These are phyloP conservation scores for Glycine latifolia DNA, from an alignment of 306 rosid species.

Conservation along the genomic window DNA sequence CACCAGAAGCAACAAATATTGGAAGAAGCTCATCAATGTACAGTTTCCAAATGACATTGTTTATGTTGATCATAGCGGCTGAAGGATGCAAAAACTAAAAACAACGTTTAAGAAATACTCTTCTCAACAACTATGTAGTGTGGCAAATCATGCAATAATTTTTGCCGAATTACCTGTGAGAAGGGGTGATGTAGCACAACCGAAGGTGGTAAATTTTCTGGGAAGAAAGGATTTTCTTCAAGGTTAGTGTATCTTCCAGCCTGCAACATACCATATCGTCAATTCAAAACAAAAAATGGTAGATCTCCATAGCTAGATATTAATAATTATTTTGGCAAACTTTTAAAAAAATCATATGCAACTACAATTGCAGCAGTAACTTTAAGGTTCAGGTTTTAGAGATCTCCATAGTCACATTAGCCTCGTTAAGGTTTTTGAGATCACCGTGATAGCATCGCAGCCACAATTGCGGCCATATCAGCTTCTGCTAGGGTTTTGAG, in stretches of 20 bases:
- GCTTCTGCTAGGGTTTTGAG: background rate
- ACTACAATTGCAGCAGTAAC: background rate
- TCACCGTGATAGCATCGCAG: background rate
- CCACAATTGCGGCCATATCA: background rate
- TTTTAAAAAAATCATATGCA: background rate
- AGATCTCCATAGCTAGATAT: background rate
- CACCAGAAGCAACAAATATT: slow-evolving; percentile 55
- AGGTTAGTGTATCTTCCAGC: slow-evolving; percentile 68
- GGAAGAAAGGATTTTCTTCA: slow-evolving; percentile 73
- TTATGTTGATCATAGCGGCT: slow-evolving; percentile 64
- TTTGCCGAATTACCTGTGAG: slow-evolving; percentile 52
- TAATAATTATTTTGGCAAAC: background rate
- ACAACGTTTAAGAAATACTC: background rate
- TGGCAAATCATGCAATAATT: background rate
- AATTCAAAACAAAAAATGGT: background rate
- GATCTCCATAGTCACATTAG: too few relatives aligned
- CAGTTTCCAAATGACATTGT: slow-evolving; percentile 61
- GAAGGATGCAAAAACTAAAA: slow-evolving; percentile 64
- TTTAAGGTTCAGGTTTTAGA: background rate
- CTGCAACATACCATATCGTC: slow-evolving; percentile 50
- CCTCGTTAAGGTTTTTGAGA: background rate
- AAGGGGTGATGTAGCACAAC: slow-evolving; percentile 50
- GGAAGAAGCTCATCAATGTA: slow-evolving; percentile 68
- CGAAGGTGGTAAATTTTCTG: slow-evolving; percentile 56
- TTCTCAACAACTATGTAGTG: background rate